Conservation (phyloP, 176 grass and related monocot species). For the Typha latifolia region DNA sequence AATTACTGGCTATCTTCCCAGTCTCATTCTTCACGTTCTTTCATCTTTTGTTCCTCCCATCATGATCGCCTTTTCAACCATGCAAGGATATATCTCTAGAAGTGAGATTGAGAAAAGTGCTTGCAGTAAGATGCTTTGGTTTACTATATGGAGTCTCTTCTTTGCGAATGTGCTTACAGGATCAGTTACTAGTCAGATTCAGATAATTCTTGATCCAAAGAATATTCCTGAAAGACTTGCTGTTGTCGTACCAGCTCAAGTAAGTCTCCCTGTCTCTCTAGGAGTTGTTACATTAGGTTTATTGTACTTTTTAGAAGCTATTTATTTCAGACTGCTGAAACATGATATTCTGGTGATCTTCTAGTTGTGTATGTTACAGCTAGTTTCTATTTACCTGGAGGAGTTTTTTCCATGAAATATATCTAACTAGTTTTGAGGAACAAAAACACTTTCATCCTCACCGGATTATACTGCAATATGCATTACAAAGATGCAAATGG, state of each 20-base stretch:
- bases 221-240: slow-evolving; percentile 72
- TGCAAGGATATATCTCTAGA: slow-evolving; percentile 77
- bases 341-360: not conserved
- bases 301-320: not conserved
- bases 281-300: not conserved
- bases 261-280: slow-evolving; percentile 6
- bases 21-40: slow-evolving; percentile 73
- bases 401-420: too few relatives aligned
- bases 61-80: slow-evolving; percentile 86
- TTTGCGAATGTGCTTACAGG: slow-evolving; percentile 92
- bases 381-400: not conserved
- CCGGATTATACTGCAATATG: too few relatives aligned
- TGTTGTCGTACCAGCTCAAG: slow-evolving; percentile 79
- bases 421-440: too few relatives aligned
- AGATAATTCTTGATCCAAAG: slow-evolving; percentile 67
- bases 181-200: slow-evolving; percentile 29
- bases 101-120: slow-evolving; percentile 92
- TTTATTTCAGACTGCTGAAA: not conserved
- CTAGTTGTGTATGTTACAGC: not conserved
- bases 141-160: slow-evolving; percentile 85
- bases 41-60: slow-evolving; percentile 64
- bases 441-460: too few relatives aligned
- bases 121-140: slow-evolving; percentile 88
- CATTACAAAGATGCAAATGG: too few relatives aligned
- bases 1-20: slow-evolving; percentile 94